phyloP scores from a whole-genome alignment of 768 basidiomycete genomes.

The Lactarius sanguifluus region DNA sequence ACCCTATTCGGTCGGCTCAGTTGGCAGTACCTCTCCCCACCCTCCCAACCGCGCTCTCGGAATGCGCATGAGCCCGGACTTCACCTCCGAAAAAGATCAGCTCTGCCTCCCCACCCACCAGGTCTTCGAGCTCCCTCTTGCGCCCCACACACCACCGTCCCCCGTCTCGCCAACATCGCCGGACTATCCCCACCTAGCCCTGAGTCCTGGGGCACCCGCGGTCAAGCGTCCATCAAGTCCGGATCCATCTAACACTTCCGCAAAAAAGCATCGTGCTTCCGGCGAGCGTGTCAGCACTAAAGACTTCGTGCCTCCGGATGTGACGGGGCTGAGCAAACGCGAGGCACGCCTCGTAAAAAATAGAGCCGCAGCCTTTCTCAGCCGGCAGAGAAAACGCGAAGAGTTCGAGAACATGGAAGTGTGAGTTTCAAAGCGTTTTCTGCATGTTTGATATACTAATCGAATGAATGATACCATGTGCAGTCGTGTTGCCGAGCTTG shows the following conservation, averaged over 20 bases:
- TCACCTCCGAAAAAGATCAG: conserved; percentile 44
- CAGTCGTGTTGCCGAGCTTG: conserved; percentile 81
- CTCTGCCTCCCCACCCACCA: conserved; percentile 70
- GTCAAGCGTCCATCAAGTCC: conserved; percentile 37
- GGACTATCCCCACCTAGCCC: conserved; percentile 27
- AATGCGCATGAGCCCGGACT: conserved; percentile 49
- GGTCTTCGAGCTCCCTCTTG: conserved; percentile 61
- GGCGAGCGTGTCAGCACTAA: conserved; percentile 60
- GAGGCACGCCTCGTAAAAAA: conserved; percentile 92
- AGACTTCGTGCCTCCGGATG: conserved; percentile 87
- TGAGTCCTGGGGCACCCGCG: conserved; percentile 18
- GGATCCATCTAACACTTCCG: conserved; percentile 28
- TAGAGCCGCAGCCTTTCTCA: conserved; percentile 88
- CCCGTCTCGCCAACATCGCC: conserved; percentile 37
- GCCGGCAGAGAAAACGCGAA: conserved; percentile 87
- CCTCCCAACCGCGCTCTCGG: conserved; percentile 49
- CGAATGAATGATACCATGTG: neutral
- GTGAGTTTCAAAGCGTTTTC: conserved; percentile 49
- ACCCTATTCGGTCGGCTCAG: conserved; percentile 45
- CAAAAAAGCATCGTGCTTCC: conserved; percentile 49
- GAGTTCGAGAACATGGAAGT: conserved; percentile 91
- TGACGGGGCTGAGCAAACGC: conserved; percentile 83
- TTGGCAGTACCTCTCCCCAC: conserved; percentile 34
- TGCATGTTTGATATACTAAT: conserved; percentile 18
- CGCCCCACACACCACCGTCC: conserved; percentile 36